Percentiles rank a stretch among this genome's conserved stretches.
phyloP scores from a whole-genome alignment of 441 rosid species.

The Sinapis alba region DNA sequence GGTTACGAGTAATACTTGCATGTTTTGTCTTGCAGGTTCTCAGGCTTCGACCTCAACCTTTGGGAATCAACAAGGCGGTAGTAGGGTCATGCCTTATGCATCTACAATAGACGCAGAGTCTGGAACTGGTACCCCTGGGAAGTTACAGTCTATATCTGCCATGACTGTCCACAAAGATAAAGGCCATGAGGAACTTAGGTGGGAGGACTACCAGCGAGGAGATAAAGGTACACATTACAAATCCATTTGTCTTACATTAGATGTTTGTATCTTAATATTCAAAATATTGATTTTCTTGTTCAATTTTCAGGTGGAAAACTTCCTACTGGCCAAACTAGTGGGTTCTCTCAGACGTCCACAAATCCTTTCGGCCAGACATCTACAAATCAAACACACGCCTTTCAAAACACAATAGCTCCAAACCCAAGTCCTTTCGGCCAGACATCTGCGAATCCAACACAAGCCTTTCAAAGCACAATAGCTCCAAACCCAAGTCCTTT shows the following conservation, averaged over 20 bases:
- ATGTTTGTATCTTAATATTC: slow-evolving; percentile 6
- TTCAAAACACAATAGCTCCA: slow-evolving; percentile 47
- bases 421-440: slow-evolving; percentile 50
- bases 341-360: slow-evolving; percentile 49
- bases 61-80: slow-evolving; percentile 83
- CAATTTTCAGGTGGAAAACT: slow-evolving; percentile 69
- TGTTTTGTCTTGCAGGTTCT: slow-evolving; percentile 52
- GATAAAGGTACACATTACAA: slow-evolving; percentile 74
- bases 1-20: slow-evolving; percentile 8
- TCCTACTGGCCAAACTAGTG: slow-evolving; percentile 61
- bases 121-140: slow-evolving; percentile 55
- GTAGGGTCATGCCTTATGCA: slow-evolving; percentile 66
- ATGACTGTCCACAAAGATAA: slow-evolving; percentile 78
- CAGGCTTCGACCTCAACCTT: slow-evolving; percentile 66
- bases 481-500: slow-evolving; percentile 56
- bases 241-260: slow-evolving; percentile 6
- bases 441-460: slow-evolving; percentile 34
- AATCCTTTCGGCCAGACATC: slow-evolving; percentile 29
- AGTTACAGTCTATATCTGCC: slow-evolving; percentile 84
- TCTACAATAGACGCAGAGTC: slow-evolving; percentile 71
- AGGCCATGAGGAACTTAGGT: slow-evolving; percentile 90
- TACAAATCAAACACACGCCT: slow-evolving; percentile 40
- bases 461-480: slow-evolving; percentile 50
- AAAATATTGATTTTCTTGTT: slow-evolving; percentile 23
- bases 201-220: slow-evolving; percentile 96